These are phyloP conservation scores for Cyclotella distinguenda DNA, from an alignment of 108 stramenopile species.

Conservation along the genomic window DNA sequence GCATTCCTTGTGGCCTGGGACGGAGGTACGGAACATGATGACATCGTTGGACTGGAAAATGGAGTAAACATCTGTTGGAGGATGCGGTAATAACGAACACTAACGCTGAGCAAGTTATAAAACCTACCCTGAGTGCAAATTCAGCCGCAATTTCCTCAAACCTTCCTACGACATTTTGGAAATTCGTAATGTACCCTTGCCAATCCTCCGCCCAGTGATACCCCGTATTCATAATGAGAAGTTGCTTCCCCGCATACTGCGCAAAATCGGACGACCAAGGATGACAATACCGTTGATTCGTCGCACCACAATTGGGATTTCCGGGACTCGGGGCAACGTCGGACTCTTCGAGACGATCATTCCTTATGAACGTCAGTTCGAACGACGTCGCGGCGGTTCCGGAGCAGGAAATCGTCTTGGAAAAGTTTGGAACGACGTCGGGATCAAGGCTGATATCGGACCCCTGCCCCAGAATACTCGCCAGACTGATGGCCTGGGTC, in stretches of 20 bases:
- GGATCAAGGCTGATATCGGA: constrained; percentile 34
- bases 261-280: constrained; percentile 32
- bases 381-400: constrained; percentile 18
- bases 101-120: neutral
- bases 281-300: constrained; percentile 36
- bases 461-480: constrained; percentile 34
- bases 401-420: constrained; percentile 34
- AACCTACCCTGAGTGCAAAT: constrained; percentile 15
- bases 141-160: constrained; percentile 20
- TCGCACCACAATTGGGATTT: constrained; percentile 32
- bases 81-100: too few species aligned
- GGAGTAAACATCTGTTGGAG: too few species aligned
- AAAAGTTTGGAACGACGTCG: constrained; percentile 38
- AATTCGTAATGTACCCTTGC: constrained; percentile 28
- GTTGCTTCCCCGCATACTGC: constrained; percentile 17
- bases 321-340: constrained; percentile 31
- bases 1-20: constrained; percentile 53
- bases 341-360: constrained; percentile 38
- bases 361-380: constrained; percentile 35
- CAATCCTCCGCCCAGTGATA: constrained; percentile 41
- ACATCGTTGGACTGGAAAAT: constrained; percentile 30
- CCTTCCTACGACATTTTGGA: constrained; percentile 28
- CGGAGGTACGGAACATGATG: constrained; percentile 42
- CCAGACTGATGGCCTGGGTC: constrained; percentile 39
- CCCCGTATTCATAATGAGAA: constrained; percentile 32